Base-by-base conservation (phyloP, 2,329 filamentous ascomycete genomes). In the Colletotrichum plurivorum region DNA sequence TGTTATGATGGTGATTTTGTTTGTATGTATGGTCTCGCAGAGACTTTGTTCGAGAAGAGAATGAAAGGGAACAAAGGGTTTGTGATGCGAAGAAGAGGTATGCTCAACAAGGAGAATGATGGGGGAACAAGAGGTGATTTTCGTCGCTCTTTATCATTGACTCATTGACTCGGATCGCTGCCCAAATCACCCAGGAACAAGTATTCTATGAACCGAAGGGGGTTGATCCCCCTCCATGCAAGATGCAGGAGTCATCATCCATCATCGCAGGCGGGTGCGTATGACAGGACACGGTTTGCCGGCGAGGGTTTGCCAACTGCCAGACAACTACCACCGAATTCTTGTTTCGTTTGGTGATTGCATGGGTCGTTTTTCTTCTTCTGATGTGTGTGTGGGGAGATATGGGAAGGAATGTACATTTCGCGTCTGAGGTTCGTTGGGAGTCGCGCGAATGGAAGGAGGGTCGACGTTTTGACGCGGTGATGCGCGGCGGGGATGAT, bases 321-420 rank as follows among this genome's bases (percentile, higher is more conserved):
- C 18, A 43, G 18, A 48, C 45, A n/a, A 48, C 15, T 45, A 20
- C 41, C 5, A 36, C 20, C 10, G 1, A 15, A 46, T 39, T 18
- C 31, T 10, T 55, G 51, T 65, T 39, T 36, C 31, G 31, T 65
- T 58, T 68, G 60, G 65, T 31, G 20, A 36, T 48, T 68, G 61
- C 65, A 49, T 4, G 63, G 63, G 27, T 64, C 10, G 12, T 10
- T 4, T 15, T 15, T 43, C 13, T n/a, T 36, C 8, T 36, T 36
- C 31, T 12, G 31, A 36, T 36, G 31, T 36, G 31, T 36, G 31
- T 36, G 31, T 25, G 31, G 8, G 31, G 31, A 10, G 31, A 36
- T 8, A 9, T 36, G 31, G 31, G 31, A 36, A 36, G 31, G 10
- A 36, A 43, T 43, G 41, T 5, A 15, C 41, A n/a, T 43, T 15